Conservation (phyloP, 2,329 filamentous ascomycete species). For the Alternaria sp. region DNA sequence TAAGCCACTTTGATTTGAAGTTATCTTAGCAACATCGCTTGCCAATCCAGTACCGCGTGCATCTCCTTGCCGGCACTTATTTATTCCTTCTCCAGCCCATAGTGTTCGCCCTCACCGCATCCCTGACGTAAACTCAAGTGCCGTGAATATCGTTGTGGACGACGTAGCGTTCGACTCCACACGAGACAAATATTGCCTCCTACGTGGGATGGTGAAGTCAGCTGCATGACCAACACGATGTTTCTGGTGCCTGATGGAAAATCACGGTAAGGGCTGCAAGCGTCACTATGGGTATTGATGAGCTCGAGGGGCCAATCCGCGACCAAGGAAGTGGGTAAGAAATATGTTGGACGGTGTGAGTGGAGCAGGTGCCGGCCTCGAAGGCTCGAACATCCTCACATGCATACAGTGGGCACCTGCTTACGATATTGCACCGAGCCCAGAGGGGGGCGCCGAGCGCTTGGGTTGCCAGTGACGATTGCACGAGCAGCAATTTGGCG, state of each 20-base stretch:
- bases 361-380: constrained; percentile 18
- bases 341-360: constrained; percentile 16
- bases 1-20: background rate
- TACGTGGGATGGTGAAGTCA: constrained; percentile 1
- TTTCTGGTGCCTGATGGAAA: constrained; percentile 9
- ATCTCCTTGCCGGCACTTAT: background rate
- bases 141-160: background rate
- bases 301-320: constrained; percentile 4
- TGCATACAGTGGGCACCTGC: constrained; percentile 18
- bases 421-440: constrained; percentile 26
- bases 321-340: constrained; percentile 9
- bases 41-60: background rate
- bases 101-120: constrained; percentile 8
- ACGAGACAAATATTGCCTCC: constrained; percentile 1
- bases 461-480: constrained; percentile 30
- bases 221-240: constrained; percentile 4
- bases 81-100: background rate
- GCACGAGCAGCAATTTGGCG: constrained; percentile 18
- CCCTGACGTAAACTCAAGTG: background rate
- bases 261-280: constrained; percentile 3
- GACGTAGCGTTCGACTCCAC: constrained; percentile 6
- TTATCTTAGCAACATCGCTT: background rate
- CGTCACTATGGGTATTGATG: constrained; percentile 1
- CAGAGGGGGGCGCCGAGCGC: constrained; percentile 24
- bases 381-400: constrained; percentile 21